Evolutionary conservation across 441 rosid genomes (phyloP).

Genomic region (Arabidopsis hybrid): DNA sequence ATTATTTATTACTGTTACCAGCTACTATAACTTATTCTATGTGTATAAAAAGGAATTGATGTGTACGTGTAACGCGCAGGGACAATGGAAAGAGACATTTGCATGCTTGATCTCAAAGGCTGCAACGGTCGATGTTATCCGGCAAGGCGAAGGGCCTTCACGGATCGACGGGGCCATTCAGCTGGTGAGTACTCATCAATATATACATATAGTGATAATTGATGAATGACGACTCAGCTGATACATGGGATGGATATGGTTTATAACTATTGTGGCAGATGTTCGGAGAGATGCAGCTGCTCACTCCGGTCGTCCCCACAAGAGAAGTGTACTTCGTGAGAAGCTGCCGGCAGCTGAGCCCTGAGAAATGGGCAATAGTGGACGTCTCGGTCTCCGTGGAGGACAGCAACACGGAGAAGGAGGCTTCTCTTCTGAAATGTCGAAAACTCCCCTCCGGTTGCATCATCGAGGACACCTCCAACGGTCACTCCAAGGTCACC

Average conservation of each 20-base stretch:
- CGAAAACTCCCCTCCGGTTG: conserved; percentile 96
- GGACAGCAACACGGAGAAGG: conserved; percentile 54
- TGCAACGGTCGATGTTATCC: conserved; percentile 76
- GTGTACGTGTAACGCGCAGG: conserved; percentile 46
- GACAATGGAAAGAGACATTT: conserved; percentile 97
- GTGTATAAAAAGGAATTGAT: neutral
- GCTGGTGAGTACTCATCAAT: conserved; percentile 60
- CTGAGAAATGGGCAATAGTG: conserved; percentile 92
- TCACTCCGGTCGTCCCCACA: conserved; percentile 88
- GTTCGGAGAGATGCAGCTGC: conserved; percentile 97
- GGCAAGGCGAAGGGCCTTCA: conserved; percentile 79
- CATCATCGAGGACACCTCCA: conserved; percentile 88
- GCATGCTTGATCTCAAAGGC: conserved; percentile 91
- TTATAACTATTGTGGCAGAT: conserved; percentile 56
- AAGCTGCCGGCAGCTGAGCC: conserved; percentile 75
- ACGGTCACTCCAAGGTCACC: conserved; percentile 93
- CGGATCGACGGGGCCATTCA: conserved; percentile 76
- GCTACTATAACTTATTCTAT: neutral
- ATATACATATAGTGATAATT: neutral
- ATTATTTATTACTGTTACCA: neutral
- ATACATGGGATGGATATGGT: conserved; percentile 1
- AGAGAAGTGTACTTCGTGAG: conserved; percentile 94
- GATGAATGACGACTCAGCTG: neutral
- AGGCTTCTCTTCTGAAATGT: conserved; percentile 82
- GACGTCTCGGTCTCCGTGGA: conserved; percentile 92